Evolutionary conservation across 768 basidiomycete genomes (phyloP).

Genomic region (Boletus coccyginus): DNA sequence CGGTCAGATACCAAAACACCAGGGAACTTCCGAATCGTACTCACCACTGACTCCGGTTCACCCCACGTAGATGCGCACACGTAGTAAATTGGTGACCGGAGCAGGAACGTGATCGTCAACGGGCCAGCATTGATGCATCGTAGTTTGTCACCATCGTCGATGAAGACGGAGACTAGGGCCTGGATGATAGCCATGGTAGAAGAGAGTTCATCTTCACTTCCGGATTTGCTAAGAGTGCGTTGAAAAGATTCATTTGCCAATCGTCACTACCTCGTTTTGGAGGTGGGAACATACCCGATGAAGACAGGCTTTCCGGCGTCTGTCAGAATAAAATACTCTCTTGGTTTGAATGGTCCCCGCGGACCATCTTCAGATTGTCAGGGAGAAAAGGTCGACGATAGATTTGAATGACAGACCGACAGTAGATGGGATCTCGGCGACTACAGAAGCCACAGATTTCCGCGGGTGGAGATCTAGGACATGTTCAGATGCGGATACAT

Average conservation of each 20-base stretch:
- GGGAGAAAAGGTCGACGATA: constrained; percentile 1
- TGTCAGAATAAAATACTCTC: constrained; percentile 91
- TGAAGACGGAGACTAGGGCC: constrained; percentile 92
- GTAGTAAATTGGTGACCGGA: constrained; percentile 88
- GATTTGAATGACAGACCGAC: constrained; percentile 17
- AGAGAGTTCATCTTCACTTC: constrained; percentile 60
- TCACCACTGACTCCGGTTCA: constrained; percentile 93
- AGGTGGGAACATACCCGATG: constrained; percentile 54
- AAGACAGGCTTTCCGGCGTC: constrained; percentile 99
- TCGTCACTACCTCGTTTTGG: not conserved
- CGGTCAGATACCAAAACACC: constrained; percentile 22
- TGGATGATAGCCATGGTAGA: constrained; percentile 91
- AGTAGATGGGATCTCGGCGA: constrained; percentile 35
- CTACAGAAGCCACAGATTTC: constrained; percentile 18
- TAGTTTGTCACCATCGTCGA: constrained; percentile 86
- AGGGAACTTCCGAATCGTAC: constrained; percentile 28
- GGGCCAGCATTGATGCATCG: constrained; percentile 81
- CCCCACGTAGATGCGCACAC: constrained; percentile 91
- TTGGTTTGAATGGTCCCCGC: constrained; percentile 39
- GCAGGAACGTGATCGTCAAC: constrained; percentile 82
- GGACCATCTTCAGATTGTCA: constrained; percentile 11
- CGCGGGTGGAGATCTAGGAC: constrained; percentile 11
- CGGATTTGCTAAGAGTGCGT: constrained; percentile 41
- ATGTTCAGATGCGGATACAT: constrained; percentile 7
- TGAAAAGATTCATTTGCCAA: constrained; percentile 1